Evolutionary conservation across 768 basidiomycete genomes (phyloP).

Genomic region (Macrolepiota fuliginosa): DNA sequence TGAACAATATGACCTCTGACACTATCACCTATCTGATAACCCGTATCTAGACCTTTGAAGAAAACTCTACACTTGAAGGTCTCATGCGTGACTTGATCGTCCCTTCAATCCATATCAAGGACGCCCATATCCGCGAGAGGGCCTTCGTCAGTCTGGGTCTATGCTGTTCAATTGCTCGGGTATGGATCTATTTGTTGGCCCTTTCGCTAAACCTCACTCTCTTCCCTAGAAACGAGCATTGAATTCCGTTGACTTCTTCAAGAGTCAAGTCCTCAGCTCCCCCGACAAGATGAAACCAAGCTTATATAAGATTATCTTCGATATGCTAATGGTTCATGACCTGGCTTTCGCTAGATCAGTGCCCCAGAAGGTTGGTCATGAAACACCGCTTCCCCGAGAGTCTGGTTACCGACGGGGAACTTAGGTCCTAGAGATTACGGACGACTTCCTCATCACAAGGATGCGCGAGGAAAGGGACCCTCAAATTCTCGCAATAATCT

Average conservation of each 20-base stretch:
- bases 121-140: conserved; percentile 75
- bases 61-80: conserved; percentile 78
- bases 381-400: neutral
- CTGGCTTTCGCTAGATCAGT: conserved; percentile 57
- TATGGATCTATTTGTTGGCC: conserved; percentile 20
- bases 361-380: conserved; percentile 33
- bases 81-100: conserved; percentile 85
- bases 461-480: conserved; percentile 71
- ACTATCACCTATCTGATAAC: conserved; percentile 5
- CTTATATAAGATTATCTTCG: conserved; percentile 84
- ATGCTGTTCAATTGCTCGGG: conserved; percentile 83
- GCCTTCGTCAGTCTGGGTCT: conserved; percentile 79
- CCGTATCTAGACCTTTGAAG: conserved; percentile 64
- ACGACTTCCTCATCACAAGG: conserved; percentile 41
- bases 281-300: conserved; percentile 72
- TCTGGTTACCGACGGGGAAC: neutral
- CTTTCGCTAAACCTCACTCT: neutral
- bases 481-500: conserved; percentile 73
- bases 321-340: conserved; percentile 89
- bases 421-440: conserved; percentile 38
- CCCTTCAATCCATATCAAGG: conserved; percentile 87
- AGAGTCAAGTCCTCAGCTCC: conserved; percentile 74
- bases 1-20: conserved; percentile 17
- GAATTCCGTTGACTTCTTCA: conserved; percentile 77
- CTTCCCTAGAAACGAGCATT: conserved; percentile 53